Evolutionary conservation across 331 rosid species (phyloP), one percentile per base, ranked within the genome.

Genomic region (Malus hybrid): DNA sequence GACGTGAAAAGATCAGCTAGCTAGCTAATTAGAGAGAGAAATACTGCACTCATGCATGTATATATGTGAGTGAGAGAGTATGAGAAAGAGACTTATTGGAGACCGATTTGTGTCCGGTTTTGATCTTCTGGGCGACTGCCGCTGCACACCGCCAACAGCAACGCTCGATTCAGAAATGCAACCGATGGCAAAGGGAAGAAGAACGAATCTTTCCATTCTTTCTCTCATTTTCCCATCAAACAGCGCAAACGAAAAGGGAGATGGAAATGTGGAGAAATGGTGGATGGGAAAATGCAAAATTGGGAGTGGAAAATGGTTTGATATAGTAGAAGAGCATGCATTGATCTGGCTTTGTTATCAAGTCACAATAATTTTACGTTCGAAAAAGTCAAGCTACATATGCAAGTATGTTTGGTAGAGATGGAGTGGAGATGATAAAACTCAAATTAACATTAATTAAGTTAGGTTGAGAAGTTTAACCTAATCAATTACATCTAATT

Each of bases 101-200:
- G 88, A 72, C 58, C 81, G 71, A 36, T 71, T 88, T 39, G 80
- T n/a, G 68, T 77, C 70, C 66, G 79, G 29, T 86, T 85, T 88
- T 42, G 97, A 86, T 84, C 84, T 87, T 86, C 86, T 79, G 42
- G 88, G 86, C 24, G 69, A 88, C 19, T 84, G 93, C 77, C 77
- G 42, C 48, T 10, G 48, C 48, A 10, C 48, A 42, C 48, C 48
- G 24, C 91, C 95, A 5, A 92, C 90, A 56, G 95, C 96, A 70
- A 94, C 90, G 32, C 91, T 90, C 4, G 97, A 90, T 70, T 92
- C 92, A 29, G 99, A 94, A 81, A 90, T 80, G 28, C 97, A 94
- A 46, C 99, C 97, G 30, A 85, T 75, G 5, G 99, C 84, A 80
- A 94, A 94, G 48, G 99, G 99, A 87, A 94, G 97, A 78, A 92